A percentile compares a stretch with the other conserved stretches of the same genome.
These are phyloP conservation scores for Botryotinia globosa DNA, from an alignment of 2,329 filamentous ascomycete genomes.

Conservation along the genomic window DNA sequence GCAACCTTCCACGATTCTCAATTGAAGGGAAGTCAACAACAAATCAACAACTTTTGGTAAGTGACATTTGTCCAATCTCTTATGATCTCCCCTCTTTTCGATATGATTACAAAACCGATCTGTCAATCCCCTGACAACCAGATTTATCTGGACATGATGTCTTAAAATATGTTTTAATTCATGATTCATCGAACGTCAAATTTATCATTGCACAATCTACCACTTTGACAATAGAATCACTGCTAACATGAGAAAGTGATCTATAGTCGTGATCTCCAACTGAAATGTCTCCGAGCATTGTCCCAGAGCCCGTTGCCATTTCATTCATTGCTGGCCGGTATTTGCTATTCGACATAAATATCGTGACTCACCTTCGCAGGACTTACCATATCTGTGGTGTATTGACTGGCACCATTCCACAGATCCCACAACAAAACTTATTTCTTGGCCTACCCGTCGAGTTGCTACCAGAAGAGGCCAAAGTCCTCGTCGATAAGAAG, in stretches of 20 bases:
- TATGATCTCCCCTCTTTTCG: constrained; percentile 25
- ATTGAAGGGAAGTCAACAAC: not conserved
- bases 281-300: constrained; percentile 21
- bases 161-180: constrained; percentile 51
- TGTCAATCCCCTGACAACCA: constrained; percentile 78
- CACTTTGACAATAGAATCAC: not conserved
- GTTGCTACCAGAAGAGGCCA: constrained; percentile 86
- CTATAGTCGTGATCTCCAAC: not conserved
- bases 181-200: constrained; percentile 43
- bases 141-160: constrained; percentile 43
- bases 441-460: constrained; percentile 87
- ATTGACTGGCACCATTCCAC: constrained; percentile 81
- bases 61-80: not conserved
- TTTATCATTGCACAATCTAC: not conserved
- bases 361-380: constrained; percentile 73
- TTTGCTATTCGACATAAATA: constrained; percentile 83
- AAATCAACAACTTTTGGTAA: constrained; percentile 12
- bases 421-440: constrained; percentile 91
- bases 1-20: not conserved
- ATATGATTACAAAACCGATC: constrained; percentile 69
- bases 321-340: constrained; percentile 77
- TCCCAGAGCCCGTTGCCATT: constrained; percentile 66
- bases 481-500: constrained; percentile 72
- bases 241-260: constrained; percentile 7
- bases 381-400: constrained; percentile 82